These are phyloP conservation scores for Aureobasidium sp. DNA, from an alignment of 2,329 filamentous ascomycete genomes.

Conservation along the genomic window DNA sequence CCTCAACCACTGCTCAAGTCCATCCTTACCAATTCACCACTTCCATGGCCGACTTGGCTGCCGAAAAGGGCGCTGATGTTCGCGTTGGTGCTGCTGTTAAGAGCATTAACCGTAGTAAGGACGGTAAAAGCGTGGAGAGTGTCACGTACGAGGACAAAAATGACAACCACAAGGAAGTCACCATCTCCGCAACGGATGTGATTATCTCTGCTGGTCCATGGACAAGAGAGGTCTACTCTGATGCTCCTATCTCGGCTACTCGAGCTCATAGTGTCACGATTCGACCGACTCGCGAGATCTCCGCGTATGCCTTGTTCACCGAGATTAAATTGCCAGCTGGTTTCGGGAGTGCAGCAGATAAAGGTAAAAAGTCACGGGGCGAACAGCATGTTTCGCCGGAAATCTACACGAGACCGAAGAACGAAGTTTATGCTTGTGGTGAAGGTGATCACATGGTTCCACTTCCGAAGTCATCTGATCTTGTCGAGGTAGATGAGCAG, in stretches of 20 bases:
- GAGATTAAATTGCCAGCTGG: slow-evolving; percentile 66
- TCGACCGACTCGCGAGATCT: slow-evolving; percentile 52
- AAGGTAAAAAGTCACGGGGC: slow-evolving; percentile 24
- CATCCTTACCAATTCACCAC: slow-evolving; percentile 89
- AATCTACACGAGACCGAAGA: slow-evolving; percentile 83
- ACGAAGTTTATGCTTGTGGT: slow-evolving; percentile 89
- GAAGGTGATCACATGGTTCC: slow-evolving; percentile 73
- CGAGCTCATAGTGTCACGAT: slow-evolving; percentile 60
- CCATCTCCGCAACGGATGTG: slow-evolving; percentile 50
- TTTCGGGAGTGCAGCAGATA: slow-evolving; percentile 45
- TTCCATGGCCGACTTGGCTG: slow-evolving; percentile 68
- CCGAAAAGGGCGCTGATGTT: slow-evolving; percentile 53
- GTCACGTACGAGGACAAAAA: slow-evolving; percentile 57
- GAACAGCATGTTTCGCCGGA: slow-evolving; percentile 71
- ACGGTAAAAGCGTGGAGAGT: slow-evolving; percentile 46
- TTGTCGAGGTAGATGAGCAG: slow-evolving; percentile 65
- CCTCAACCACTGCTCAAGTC: slow-evolving; percentile 80
- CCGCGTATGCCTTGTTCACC: slow-evolving; percentile 76
- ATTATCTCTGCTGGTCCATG: slow-evolving; percentile 57
- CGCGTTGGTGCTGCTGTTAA: slow-evolving; percentile 60
- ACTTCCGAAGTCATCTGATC: slow-evolving; percentile 67
- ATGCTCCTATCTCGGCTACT: slow-evolving; percentile 52
- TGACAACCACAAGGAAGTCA: slow-evolving; percentile 38
- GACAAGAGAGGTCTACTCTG: slow-evolving; percentile 48
- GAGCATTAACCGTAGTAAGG: slow-evolving; percentile 50